Evolutionary conservation across 352 stramenopile genomes (phyloP).

Genomic region (Pythium sukuiense): DNA sequence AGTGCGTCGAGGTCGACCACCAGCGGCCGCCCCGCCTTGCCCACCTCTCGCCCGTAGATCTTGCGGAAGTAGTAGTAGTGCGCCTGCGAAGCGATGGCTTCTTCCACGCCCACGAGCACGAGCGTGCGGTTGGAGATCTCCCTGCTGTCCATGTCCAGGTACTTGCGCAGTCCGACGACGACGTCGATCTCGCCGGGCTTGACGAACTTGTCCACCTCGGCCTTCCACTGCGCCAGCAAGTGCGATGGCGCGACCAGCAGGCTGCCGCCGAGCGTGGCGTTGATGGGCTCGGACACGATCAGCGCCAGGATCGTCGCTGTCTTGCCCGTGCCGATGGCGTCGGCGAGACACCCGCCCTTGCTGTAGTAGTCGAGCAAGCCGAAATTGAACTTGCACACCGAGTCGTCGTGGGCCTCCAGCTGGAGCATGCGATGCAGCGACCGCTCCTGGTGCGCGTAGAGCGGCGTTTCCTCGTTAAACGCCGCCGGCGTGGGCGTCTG

Average conservation of each 20-base stretch:
- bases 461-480: conserved; percentile 48
- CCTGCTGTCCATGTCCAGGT: conserved; percentile 43
- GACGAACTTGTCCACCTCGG: conserved; percentile 80
- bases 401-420: conserved; percentile 72
- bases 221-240: conserved; percentile 78
- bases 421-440: conserved; percentile 84
- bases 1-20: conserved; percentile 44
- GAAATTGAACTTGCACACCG: conserved; percentile 70
- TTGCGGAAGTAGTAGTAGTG: conserved; percentile 65
- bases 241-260: conserved; percentile 78
- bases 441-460: conserved; percentile 82
- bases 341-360: conserved; percentile 67
- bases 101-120: conserved; percentile 76
- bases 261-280: conserved; percentile 52
- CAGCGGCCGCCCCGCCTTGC: conserved; percentile 36
- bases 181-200: conserved; percentile 66
- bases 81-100: conserved; percentile 60
- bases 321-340: conserved; percentile 86
- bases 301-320: conserved; percentile 80
- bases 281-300: conserved; percentile 60
- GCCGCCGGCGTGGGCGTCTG: conserved; percentile 53
- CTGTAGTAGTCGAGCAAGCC: conserved; percentile 71
- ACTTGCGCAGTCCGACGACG: conserved; percentile 57
- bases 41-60: conserved; percentile 50
- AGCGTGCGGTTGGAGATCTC: conserved; percentile 77